These are phyloP conservation scores for Bipolaris victoriae DNA, from an alignment of 2,329 filamentous ascomycete species.

Conservation along the genomic window DNA sequence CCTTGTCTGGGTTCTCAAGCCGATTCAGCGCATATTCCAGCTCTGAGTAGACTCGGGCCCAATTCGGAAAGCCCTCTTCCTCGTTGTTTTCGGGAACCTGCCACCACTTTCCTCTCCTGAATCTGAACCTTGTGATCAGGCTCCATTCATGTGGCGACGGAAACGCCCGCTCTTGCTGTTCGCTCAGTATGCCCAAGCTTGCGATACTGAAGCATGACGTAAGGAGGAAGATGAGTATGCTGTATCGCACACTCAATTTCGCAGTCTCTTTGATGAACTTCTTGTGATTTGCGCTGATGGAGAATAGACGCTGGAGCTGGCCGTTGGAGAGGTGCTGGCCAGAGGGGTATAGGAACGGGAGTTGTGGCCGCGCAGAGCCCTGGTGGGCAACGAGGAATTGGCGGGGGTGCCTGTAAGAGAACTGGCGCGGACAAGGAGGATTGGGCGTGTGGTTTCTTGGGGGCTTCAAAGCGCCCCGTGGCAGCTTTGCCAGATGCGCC, in stretches of 20 bases:
- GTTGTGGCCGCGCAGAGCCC: constrained; percentile 62
- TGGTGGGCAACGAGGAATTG: constrained; percentile 55
- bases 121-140: constrained; percentile 70
- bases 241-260: constrained; percentile 71
- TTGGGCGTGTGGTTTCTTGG: constrained; percentile 25
- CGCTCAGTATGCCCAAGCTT: constrained; percentile 71
- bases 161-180: constrained; percentile 74
- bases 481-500: constrained; percentile 37
- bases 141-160: constrained; percentile 86
- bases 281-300: constrained; percentile 71
- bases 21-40: constrained; percentile 66
- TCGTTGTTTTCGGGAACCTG: constrained; percentile 62
- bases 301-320: constrained; percentile 71
- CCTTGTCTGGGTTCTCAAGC: constrained; percentile 71
- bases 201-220: constrained; percentile 65
- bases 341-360: constrained; percentile 69
- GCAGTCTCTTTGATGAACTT: constrained; percentile 74
- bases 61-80: constrained; percentile 69
- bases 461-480: constrained; percentile 29
- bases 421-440: constrained; percentile 54
- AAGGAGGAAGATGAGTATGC: constrained; percentile 68
- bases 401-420: constrained; percentile 63
- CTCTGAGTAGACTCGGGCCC: constrained; percentile 69
- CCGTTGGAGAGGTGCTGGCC: constrained; percentile 48
- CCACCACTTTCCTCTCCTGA: constrained; percentile 62